Percentiles rank a stretch among this genome's conserved stretches.
Evolutionary conservation across 2,329 filamentous ascomycete genomes (phyloP).

Genomic region (Amauroascus niger): DNA sequence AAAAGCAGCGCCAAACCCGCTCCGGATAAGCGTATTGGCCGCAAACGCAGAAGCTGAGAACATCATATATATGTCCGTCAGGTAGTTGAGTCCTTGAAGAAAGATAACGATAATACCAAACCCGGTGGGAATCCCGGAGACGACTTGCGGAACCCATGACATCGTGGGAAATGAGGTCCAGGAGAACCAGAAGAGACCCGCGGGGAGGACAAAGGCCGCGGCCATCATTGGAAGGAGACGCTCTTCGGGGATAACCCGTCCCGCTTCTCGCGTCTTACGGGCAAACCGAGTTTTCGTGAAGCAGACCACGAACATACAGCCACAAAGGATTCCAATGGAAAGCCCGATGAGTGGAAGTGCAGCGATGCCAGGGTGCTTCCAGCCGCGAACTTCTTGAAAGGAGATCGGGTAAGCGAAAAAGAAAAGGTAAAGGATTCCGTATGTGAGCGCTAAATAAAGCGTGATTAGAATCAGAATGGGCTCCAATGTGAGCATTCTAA

Average conservation of each 20-base stretch:
- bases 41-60: constrained; percentile 57
- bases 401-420: constrained; percentile 37
- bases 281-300: constrained; percentile 35
- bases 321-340: constrained; percentile 37
- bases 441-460: constrained; percentile 35
- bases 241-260: constrained; percentile 32
- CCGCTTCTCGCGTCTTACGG: constrained; percentile 32
- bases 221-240: constrained; percentile 40
- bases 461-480: constrained; percentile 43
- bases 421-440: constrained; percentile 27
- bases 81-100: constrained; percentile 37
- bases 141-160: constrained; percentile 38
- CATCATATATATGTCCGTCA: constrained; percentile 52
- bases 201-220: constrained; percentile 34
- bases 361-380: constrained; percentile 32
- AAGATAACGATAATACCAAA: constrained; percentile 38
- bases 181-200: constrained; percentile 41
- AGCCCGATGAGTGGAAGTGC: constrained; percentile 41
- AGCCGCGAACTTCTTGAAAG: constrained; percentile 37
- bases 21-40: constrained; percentile 71
- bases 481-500: constrained; percentile 41
- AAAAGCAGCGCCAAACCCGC: constrained; percentile 67
- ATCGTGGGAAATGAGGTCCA: constrained; percentile 38
- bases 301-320: constrained; percentile 31
- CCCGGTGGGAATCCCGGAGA: constrained; percentile 37